Evolutionary conservation across 1,139 yeast genomes (phyloP), one percentile per base, ranked within the genome.

Genomic region (Protomyces inundatus): DNA sequence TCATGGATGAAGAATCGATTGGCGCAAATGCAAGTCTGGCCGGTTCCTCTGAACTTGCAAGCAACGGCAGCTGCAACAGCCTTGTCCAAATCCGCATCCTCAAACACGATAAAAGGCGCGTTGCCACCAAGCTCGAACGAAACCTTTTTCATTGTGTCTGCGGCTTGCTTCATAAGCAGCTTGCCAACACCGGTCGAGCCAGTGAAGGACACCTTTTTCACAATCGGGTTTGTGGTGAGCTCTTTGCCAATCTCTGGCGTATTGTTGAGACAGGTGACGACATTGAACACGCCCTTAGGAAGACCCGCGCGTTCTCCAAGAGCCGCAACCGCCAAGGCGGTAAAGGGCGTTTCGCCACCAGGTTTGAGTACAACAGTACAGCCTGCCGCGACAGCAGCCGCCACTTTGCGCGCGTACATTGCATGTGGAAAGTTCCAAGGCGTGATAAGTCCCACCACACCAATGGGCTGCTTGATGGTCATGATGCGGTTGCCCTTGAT

Each of bases 351-450:
- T 73, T 88, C 95, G 3, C 85, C 79, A 48, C 95, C 97, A 2
- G 98, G 97, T 76, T 90, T 91, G 66, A 91, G 80, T 10, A 91
- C 91, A 2, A 89, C 80, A 0, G 98, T 87, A 76, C 97, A 91
- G 1, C 98, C 98, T 7, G 95, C 91, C 16, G 97, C 97, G 30
- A 90, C 72, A 0, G 96, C 96, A 64, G 80, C 76, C 0, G 82
- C 83, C 35, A 79, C 81, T 58, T 91, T 91, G 70, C 98, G 81
- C 1, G 97, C 84, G 67, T 91, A 88, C 98, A 91, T 91, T 4
- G 97, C 95, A 61, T 87, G 80, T 16, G 98, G 98, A 77, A 91
- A 91, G 75, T 91, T 91, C 97, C 97, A 91, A 23, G 98, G 98
- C 3, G 97, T 89, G 70, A 91, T 80, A 66, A 91, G 84, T 36